phyloP scores from a whole-genome alignment of 2,329 filamentous ascomycete species.

The Microascus cirrosus region DNA sequence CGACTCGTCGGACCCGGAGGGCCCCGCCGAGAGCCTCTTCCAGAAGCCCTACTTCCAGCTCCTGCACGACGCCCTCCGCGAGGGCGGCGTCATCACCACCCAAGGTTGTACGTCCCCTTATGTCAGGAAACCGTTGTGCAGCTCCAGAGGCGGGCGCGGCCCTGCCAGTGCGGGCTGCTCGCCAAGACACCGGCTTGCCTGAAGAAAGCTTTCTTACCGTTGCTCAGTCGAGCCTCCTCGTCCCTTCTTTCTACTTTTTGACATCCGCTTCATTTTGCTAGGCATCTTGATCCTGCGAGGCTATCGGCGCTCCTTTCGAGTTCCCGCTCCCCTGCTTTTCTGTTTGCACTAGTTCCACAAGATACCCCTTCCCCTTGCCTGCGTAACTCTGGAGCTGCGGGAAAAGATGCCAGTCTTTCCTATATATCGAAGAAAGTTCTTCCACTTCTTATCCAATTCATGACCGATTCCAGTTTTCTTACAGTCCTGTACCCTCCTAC shows the following conservation, averaged over 20 bases:
- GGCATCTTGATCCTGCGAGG: neutral
- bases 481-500: neutral
- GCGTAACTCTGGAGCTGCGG: constrained; percentile 1
- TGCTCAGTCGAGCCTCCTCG: constrained; percentile 7
- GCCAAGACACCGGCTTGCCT: neutral
- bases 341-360: neutral
- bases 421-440: neutral
- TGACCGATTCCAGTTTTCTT: neutral
- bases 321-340: neutral
- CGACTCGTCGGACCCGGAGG: constrained; percentile 94
- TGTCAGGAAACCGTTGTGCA: constrained; percentile 15
- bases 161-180: neutral
- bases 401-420: neutral
- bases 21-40: constrained; percentile 92
- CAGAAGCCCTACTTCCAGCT: constrained; percentile 98
- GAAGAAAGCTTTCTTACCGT: constrained; percentile 4
- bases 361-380: neutral
- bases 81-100: constrained; percentile 96
- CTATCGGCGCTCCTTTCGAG: neutral
- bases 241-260: neutral
- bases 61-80: constrained; percentile 75
- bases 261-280: neutral
- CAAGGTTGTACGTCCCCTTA: constrained; percentile 98
- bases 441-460: too few relatives aligned
- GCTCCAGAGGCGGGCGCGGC: neutral